A percentile compares a stretch with the other conserved stretches of the same genome.
These are phyloP conservation scores for Pelargonium fulgidum DNA, from an alignment of 441 rosid genomes.

Conservation along the genomic window DNA sequence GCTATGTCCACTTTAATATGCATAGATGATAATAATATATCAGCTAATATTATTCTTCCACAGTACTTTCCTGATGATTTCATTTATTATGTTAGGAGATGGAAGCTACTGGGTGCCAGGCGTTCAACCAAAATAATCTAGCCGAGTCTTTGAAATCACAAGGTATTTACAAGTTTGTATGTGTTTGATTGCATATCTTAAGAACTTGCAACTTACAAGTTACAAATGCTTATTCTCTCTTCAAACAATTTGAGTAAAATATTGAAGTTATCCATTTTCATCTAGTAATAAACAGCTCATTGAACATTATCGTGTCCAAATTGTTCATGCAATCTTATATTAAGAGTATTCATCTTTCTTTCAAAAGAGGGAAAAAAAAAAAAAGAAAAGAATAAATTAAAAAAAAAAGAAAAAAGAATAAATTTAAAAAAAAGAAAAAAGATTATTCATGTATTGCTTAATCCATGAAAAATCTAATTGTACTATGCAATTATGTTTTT, in stretches of 20 bases:
- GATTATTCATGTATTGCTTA: slow-evolving; percentile 4
- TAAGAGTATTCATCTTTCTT: slow-evolving; percentile 3
- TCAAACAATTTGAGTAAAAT: slow-evolving; percentile 5
- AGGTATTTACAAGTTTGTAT: slow-evolving; percentile 38
- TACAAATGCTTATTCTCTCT: not conserved
- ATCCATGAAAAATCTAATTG: slow-evolving; percentile 20
- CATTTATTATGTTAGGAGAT: slow-evolving; percentile 52
- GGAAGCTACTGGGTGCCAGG: slow-evolving; percentile 57
- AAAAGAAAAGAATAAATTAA: no score
- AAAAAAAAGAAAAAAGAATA: no score
- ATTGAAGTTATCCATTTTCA: not conserved
- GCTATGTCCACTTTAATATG: not conserved
- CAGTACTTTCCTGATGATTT: not conserved
- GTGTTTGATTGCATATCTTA: slow-evolving; percentile 13
- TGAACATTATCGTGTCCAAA: not conserved
- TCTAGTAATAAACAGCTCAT: not conserved
- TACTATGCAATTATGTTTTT: slow-evolving; percentile 20
- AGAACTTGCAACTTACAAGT: slow-evolving; percentile 6
- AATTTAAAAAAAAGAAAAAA: no score
- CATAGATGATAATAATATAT: not conserved
- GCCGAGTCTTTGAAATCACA: slow-evolving; percentile 68
- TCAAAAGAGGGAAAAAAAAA: no score
- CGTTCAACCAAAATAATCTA: slow-evolving; percentile 39
- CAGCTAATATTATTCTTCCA: slow-evolving; percentile 1
- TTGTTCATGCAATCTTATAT: not conserved